Evolutionary conservation across 2,329 filamentous ascomycete species (phyloP), one percentile per base, ranked within the genome.

Genomic region (Parasarocladium wereldwijsianum): DNA sequence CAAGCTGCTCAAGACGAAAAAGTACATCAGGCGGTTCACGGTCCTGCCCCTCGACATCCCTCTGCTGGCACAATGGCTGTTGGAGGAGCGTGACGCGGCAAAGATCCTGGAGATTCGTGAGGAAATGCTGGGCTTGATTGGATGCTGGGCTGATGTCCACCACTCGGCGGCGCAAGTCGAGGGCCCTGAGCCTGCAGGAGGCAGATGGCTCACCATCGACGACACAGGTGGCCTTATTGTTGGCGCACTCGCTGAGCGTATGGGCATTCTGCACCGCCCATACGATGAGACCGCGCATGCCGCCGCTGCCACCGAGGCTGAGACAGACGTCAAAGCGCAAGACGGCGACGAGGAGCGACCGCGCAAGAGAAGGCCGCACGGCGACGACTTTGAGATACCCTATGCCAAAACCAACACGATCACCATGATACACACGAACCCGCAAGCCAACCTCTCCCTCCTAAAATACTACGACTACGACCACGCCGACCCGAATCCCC

Each of bases 391-490:
- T 28, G 67, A 73, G 33, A 68, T 76, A 17, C 70, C 79, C 39
- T 83, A 68, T 45, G 74, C 73, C 17, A 60, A 54, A 29, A 73
- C 66, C 37, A 93, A 84, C 54, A 87, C 76, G 36, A 71, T 83
- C 38, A 93, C 85, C 1, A 52, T 93, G 30, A 55, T 93, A 19
- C 85, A 93, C 52, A 58, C 76, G 30, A 84, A 86, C 51, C 70
- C 77, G 17, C 85, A 93, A 51, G 81, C 85, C 2, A 96, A 94
- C 49, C 70, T 96, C 34, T 76, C 76, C 12, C 68, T 90, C 28
- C 67, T 98, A 13, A 82, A 82, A 49, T 92, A 93, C 61, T 96
- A 93, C 56, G 73, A 74, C 50, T 96, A 76, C 56, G 84, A 93
- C 53, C 60, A 66, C 40, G 67, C 69, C 34, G 72, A 71, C 37